These are phyloP conservation scores for Akanthomyces lecanii DNA, from an alignment of 2,329 filamentous ascomycete genomes.

Conservation along the genomic window DNA sequence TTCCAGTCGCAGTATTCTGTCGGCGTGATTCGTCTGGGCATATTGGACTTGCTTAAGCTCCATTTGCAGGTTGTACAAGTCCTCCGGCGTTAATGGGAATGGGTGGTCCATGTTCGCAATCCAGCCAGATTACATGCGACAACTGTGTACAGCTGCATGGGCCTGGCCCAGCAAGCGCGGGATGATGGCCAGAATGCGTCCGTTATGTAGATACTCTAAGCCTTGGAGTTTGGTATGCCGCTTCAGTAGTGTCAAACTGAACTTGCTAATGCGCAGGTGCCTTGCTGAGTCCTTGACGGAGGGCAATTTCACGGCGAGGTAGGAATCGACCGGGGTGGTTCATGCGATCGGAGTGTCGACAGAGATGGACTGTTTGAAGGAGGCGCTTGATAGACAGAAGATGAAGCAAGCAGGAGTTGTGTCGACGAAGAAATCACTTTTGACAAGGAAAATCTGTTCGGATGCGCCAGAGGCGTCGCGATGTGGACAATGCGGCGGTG, in stretches of 20 bases:
- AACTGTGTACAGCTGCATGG: slow-evolving; percentile 7
- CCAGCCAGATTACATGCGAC: slow-evolving; percentile 1
- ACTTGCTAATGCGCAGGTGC: neutral
- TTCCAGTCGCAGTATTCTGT: slow-evolving; percentile 58
- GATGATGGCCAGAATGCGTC: neutral
- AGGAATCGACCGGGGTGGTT: neutral
- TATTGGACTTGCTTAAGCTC: slow-evolving; percentile 65
- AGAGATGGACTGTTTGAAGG: neutral
- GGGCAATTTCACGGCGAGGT: neutral
- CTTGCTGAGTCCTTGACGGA: neutral
- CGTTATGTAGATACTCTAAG: neutral
- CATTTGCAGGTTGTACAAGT: slow-evolving; percentile 65
- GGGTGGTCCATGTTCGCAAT: slow-evolving; percentile 58
- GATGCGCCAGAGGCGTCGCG: neutral
- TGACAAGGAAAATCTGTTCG: neutral
- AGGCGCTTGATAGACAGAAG: neutral
- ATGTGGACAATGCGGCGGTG: neutral
- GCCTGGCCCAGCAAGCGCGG: slow-evolving; percentile 12
- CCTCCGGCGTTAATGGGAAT: slow-evolving; percentile 56
- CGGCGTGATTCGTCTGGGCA: slow-evolving; percentile 58
- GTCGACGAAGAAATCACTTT: neutral
- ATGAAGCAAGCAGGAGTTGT: too few species aligned
- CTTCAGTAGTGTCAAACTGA: neutral
- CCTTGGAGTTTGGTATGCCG: too few species aligned
- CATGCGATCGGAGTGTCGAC: neutral